Base-by-base conservation (phyloP, 495 filamentous ascomycete species). In the Neurospora hispaniola region DNA sequence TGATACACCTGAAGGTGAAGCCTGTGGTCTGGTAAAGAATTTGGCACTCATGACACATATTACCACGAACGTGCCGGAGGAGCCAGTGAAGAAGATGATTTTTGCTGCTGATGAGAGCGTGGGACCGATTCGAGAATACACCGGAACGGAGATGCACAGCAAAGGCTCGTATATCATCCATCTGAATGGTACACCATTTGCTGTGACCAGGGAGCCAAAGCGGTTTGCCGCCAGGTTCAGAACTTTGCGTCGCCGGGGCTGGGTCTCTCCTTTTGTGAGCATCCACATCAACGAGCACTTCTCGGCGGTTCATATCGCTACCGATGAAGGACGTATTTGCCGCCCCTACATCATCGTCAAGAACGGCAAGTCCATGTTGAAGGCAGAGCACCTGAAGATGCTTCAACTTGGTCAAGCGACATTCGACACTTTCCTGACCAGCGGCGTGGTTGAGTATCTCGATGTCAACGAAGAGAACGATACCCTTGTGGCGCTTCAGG, bases 381-480 rank as follows among this genome's bases (percentile, higher is more conserved):
- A 88, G 16, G 81, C 84, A n/a, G 87, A 89, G 42, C 91, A 94
- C 78, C 84, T 99, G 11, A 87, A 90, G 78, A 88, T 92, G 66
- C 82, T 99, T 10, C 91, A 94, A 39, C 89, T 90, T 71, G 94
- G 94, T 16, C 90, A 86, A 27, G 90, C 93, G 82, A 89, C 89
- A 39, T 99, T 98, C 79, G 96, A 98, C 73, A 94, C 96, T 81
- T 97, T 98, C 78, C 86, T 99, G 14, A 90, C 88, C 23, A 88
- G 90, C 72, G 96, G 96, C 0, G 84, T 98, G 39, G 92, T 99
- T 5, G 96, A 99, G 79, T 99, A 98, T 76, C 88, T 99, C 31
- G 96, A 99, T 78, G 95, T 97, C 74, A 98, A 99, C 81, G 96
- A 99, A 82, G 96, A 99, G 82, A 97, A 98, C 77, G 96, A 98